Conservation (phyloP, 73 alveolate species). For the Paramecium caudatum region DNA sequence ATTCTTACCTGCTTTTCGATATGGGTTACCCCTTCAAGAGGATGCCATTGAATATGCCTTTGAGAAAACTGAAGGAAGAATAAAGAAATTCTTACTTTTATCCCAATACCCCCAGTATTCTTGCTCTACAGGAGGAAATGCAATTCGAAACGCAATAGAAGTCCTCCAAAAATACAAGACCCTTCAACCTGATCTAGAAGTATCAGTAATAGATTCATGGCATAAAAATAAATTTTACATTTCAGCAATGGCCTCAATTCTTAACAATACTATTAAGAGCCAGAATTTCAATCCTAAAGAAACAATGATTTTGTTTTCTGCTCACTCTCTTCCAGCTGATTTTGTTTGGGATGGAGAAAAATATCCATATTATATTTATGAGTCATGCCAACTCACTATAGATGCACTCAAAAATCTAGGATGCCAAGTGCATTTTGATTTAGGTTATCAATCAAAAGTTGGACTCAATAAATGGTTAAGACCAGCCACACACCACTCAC, state of each 20-base stretch:
- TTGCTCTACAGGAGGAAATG: constrained; percentile 83
- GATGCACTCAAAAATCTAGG: constrained; percentile 62
- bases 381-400: constrained; percentile 72
- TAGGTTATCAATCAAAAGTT: constrained; percentile 83
- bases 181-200: constrained; percentile 57
- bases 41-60: constrained; percentile 77
- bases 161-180: constrained; percentile 67
- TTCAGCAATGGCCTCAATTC: constrained; percentile 70
- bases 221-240: constrained; percentile 76
- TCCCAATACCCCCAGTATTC: constrained; percentile 84
- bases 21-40: constrained; percentile 76
- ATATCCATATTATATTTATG: constrained; percentile 81
- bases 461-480: constrained; percentile 83
- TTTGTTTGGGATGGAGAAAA: constrained; percentile 81
- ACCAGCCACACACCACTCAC: constrained; percentile 79
- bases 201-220: constrained; percentile 82
- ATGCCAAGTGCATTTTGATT: constrained; percentile 59
- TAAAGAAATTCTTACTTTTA: constrained; percentile 78
- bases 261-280: constrained; percentile 50
- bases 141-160: constrained; percentile 73
- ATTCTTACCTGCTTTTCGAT: constrained; percentile 83
- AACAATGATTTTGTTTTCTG: constrained; percentile 78
- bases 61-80: constrained; percentile 77
- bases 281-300: constrained; percentile 62
- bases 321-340: constrained; percentile 84